Conservation (phyloP, 2,329 filamentous ascomycete species). For the Aspergillus thermomutatus region DNA sequence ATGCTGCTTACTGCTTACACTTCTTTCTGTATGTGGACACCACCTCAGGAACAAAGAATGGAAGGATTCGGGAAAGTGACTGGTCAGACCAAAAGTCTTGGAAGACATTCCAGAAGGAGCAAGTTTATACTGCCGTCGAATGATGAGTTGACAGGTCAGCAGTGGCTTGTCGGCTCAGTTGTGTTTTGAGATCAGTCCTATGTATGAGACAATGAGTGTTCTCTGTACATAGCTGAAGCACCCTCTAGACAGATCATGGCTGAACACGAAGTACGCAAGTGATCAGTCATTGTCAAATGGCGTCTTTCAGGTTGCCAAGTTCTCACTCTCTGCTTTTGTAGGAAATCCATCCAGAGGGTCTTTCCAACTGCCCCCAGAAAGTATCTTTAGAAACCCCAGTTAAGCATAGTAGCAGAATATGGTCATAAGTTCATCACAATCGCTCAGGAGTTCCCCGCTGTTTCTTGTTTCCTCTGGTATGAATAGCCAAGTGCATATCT, state of each 20-base stretch:
- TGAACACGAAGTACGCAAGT: too few relatives aligned
- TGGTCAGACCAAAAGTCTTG: constrained; percentile 1
- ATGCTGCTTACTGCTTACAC: background rate
- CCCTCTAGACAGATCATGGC: too few relatives aligned
- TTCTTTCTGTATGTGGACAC: background rate
- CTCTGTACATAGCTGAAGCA: too few relatives aligned
- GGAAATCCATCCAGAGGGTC: too few relatives aligned
- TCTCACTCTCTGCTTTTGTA: too few relatives aligned
- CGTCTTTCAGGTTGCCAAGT: too few relatives aligned
- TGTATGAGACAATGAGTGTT: too few relatives aligned
- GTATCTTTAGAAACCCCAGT: too few relatives aligned
- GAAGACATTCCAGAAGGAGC: constrained; percentile 7
- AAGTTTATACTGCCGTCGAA: background rate
- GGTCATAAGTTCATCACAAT: too few relatives aligned
- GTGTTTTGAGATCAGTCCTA: background rate
- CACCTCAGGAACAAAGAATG: constrained; percentile 6
- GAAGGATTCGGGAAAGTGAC: constrained; percentile 11
- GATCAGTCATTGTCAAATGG: too few relatives aligned
- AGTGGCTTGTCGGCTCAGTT: background rate
- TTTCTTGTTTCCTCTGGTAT: background rate
- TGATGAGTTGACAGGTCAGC: background rate
- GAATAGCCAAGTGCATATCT: background rate
- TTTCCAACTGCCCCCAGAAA: too few relatives aligned
- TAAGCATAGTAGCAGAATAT: background rate
- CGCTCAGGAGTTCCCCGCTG: background rate